These are phyloP conservation scores for Penicillium steckii DNA, from an alignment of 495 filamentous ascomycete genomes.

Conservation along the genomic window DNA sequence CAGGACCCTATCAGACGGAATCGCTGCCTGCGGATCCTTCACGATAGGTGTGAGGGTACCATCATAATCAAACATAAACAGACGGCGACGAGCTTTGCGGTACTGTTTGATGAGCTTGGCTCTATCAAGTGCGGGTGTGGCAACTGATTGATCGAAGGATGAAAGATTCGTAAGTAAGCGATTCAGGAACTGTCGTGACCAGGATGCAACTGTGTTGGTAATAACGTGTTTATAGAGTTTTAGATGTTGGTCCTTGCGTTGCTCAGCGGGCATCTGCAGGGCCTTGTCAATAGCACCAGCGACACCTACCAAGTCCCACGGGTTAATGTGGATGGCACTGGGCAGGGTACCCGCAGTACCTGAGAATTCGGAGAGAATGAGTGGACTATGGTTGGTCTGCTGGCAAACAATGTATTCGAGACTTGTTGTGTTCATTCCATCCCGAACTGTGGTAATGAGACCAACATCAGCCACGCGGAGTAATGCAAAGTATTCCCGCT, in stretches of 20 bases:
- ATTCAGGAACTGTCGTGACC: constrained; percentile 74
- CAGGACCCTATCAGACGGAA: constrained; percentile 80
- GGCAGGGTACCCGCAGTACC: constrained; percentile 84
- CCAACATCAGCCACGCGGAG: constrained; percentile 84
- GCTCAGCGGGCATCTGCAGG: constrained; percentile 64
- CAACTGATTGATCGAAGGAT: constrained; percentile 68
- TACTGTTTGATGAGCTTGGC: constrained; percentile 68
- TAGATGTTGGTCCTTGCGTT: constrained; percentile 49
- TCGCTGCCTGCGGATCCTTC: constrained; percentile 78
- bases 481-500: constrained; percentile 87
- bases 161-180: constrained; percentile 74
- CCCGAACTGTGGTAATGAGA: constrained; percentile 86
- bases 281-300: constrained; percentile 77
- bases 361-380: constrained; percentile 94
- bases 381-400: constrained; percentile 73
- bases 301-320: constrained; percentile 82
- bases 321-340: constrained; percentile 90
- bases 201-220: constrained; percentile 76
- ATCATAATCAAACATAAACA: constrained; percentile 99
- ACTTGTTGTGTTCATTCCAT: constrained; percentile 96
- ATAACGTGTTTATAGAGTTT: constrained; percentile 80
- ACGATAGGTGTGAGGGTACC: constrained; percentile 97
- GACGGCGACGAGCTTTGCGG: constrained; percentile 63
- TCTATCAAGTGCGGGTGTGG: constrained; percentile 78
- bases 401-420: constrained; percentile 93